Base-by-base conservation (phyloP, 2,329 filamentous ascomycete genomes). In the Coniochaeta sp. region DNA sequence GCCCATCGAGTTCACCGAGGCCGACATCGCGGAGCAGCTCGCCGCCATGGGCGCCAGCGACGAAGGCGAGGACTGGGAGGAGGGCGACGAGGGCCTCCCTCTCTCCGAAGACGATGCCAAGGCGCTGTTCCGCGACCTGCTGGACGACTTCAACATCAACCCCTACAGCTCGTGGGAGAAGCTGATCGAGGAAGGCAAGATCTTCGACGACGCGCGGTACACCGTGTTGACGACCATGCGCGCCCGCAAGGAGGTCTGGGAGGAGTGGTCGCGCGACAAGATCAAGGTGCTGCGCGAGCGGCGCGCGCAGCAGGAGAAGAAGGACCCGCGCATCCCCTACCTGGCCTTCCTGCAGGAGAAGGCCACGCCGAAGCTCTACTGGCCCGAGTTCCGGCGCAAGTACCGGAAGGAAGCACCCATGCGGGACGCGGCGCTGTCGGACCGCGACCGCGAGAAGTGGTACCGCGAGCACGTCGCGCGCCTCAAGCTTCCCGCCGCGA, bases 371-470 rank as follows among this genome's bases (percentile, higher is more conserved):
- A 98, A 96, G 75, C 81, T 99, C 1, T 99, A 96, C 79, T 99
- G 95, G 95, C 89, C 91, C 0, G 95, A 99, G 71, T 99, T 99
- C 75, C 91, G 90, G 68, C 82, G 95, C 36, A 99, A 97, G 71
- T 95, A 86, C 74, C 89, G 89, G 65, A 93, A 89, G 65, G 92
- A 96, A 64, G 74, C 83, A 0, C 83, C 87, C 58, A 92, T 99
- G 89, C 89, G 88, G 62, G 89, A 93, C 61, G 78, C 84, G 32
- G 83, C 80, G 57, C 78, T 93, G 26, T 76, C 79, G 36, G 91
- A 93, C 68, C 91, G 89, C 71, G 90, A 93, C 58, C 82, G 89
- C 36, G 91, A 96, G 70, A 92, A 89, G 74, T 79, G 85, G 58
- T 96, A 93, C 70, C 82, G 90, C 60, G 90, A 95, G 61, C 85